A percentile compares a stretch with the other conserved stretches of the same genome.
Conservation (phyloP, 768 basidiomycete species). For the Leucocoprinus birnbaumii region DNA sequence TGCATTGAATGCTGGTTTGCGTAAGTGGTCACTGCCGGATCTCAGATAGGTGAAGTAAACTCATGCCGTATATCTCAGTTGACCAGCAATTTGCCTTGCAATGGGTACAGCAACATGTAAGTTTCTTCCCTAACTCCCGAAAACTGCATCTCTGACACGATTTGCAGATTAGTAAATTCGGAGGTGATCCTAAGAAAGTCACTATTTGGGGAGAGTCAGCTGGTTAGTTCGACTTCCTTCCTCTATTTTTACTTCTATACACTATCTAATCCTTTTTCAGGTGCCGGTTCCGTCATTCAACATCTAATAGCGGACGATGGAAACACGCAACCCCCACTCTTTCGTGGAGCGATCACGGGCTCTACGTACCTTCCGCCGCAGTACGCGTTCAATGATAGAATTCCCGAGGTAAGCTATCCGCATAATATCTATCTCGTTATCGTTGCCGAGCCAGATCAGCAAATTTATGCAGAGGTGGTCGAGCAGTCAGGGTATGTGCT, state of each 20-base stretch:
- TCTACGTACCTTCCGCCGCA: conserved; percentile 42
- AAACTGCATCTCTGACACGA: background rate
- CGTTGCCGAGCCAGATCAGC: conserved; percentile 18
- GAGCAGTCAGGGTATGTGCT: conserved; percentile 29
- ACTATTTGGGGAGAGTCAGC: conserved; percentile 44
- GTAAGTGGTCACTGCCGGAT: conserved; percentile 24
- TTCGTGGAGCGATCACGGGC: conserved; percentile 40
- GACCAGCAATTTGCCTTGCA: conserved; percentile 40
- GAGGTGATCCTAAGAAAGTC: conserved; percentile 36
- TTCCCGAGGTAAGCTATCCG: conserved; percentile 29
- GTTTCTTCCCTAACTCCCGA: background rate
- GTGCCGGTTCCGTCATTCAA: conserved; percentile 46
- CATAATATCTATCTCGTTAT: background rate
- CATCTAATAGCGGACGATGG: conserved; percentile 44
- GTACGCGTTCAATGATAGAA: conserved; percentile 36
- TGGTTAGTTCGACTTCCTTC: conserved; percentile 18
- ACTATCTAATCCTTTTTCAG: conserved; percentile 16
- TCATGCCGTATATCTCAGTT: conserved; percentile 21
- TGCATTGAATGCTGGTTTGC: conserved; percentile 43
- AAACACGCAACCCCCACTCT: conserved; percentile 38
- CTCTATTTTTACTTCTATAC: background rate
- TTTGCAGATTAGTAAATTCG: conserved; percentile 36
- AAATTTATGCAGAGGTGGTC: conserved; percentile 29
- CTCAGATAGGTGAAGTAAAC: background rate
- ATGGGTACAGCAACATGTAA: conserved; percentile 41